phyloP scores from a whole-genome alignment of 2,329 filamentous ascomycete species.

The Colletotrichum zoysiae region DNA sequence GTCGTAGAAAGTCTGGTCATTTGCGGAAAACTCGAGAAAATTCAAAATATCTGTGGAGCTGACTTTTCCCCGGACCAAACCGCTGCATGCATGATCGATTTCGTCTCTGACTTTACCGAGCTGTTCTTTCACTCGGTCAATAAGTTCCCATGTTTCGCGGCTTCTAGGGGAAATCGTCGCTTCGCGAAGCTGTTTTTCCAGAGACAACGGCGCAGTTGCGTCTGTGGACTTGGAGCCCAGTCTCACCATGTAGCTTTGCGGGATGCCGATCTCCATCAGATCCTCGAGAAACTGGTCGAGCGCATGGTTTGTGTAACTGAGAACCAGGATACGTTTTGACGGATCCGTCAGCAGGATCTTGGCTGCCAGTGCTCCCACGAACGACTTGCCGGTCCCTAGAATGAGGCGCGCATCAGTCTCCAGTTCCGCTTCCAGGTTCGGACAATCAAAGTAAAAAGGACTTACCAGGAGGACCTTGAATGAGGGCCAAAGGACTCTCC shows the following conservation, averaged over 20 bases:
- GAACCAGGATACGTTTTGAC: conserved; percentile 67
- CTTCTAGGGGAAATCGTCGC: conserved; percentile 49
- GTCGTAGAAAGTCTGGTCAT: conserved; percentile 64
- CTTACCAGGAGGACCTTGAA: conserved; percentile 80
- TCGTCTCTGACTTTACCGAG: conserved; percentile 48
- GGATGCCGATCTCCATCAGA: conserved; percentile 68
- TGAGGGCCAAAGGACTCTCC: conserved; percentile 65
- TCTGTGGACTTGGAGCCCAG: conserved; percentile 71
- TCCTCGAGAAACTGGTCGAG: conserved; percentile 76
- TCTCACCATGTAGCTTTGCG: conserved; percentile 64
- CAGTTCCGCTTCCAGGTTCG: neutral
- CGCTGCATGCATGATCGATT: conserved; percentile 45
- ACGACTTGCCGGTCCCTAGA: conserved; percentile 81
- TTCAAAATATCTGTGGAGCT: conserved; percentile 52
- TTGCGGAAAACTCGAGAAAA: conserved; percentile 64
- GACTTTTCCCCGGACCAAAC: conserved; percentile 32
- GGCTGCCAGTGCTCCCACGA: conserved; percentile 74
- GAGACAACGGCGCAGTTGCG: conserved; percentile 60
- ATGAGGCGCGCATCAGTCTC: neutral
- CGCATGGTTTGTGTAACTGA: conserved; percentile 78
- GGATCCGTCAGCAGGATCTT: conserved; percentile 67
- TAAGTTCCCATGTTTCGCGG: conserved; percentile 53
- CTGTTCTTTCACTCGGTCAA: conserved; percentile 56
- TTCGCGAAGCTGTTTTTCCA: conserved; percentile 55
- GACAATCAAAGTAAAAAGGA: neutral